Evolutionary conservation across 2,329 filamentous ascomycete species (phyloP), one percentile per base, ranked within the genome.

Genomic region (Rhexocercosporidium sp.): DNA sequence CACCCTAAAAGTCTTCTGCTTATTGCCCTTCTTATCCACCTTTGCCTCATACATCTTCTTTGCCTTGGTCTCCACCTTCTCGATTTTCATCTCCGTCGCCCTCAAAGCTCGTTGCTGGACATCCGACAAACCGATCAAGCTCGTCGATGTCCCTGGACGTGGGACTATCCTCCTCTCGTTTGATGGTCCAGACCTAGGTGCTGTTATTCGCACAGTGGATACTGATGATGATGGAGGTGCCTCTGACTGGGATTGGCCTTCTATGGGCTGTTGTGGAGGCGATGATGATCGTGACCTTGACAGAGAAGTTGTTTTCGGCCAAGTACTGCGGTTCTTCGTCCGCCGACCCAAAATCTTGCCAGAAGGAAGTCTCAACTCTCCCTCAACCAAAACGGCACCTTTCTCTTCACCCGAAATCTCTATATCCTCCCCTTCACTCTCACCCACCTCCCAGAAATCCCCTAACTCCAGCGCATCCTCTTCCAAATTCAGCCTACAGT

Each of bases 401-500:
- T 74, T 70, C 1, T 77, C 74, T n/a, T 77, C 74, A 1, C 61
- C n/a, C 12, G 14, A 27, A 9, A 27, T 29, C 5, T 25, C 53
- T 14, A 60, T 70, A 7, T 66, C 64, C 3, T 72, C 65, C 0
- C 54, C 12, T 12, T 73, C 67, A 8, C 61, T 59, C 16, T 64
- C 54, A 66, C 62, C 29, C 46, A 44, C 59, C 20, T 64, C 61
- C 44, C 57, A 65, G 41, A 62, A 59, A 44, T 49, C 31, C 27
- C 59, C 29, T n/a, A 68, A 34, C 14, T 57, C 56, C 22, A 56
- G 31, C 4, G 8, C 49, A 37, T 62, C 37, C 1, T 56, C 31
- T 59, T 62, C 41, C 2, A 56, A 29, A 34, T 83, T 77, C 44
- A 85, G 76, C 25, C 75, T 79, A 70, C 84, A 86, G 65, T 86